Evolutionary conservation across 1,139 yeast species (phyloP), one percentile per base, ranked within the genome.

Genomic region (Geotrichum aggregatum): DNA sequence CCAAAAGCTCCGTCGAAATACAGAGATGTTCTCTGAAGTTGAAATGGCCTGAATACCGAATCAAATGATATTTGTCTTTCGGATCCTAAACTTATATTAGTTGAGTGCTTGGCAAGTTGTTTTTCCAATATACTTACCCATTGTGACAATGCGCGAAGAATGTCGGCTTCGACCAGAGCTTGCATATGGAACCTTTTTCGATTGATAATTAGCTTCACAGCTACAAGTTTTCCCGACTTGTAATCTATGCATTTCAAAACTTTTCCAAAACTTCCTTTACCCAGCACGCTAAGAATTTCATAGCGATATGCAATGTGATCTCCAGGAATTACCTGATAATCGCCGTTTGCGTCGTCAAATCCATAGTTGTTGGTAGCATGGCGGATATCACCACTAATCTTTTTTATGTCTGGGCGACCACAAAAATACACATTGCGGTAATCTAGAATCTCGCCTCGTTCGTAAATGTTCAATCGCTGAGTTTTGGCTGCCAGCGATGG

Each of bases 231-330:
- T 1, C 76, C 74, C 21, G 71, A 70, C 63, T 83, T 83, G 64
- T 85, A 87, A 66, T 88, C 96, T 28, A 70, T 67, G 58, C 92
- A 84, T 54, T 78, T 74, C 8, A 86, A 71, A 2, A 88, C 96
- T 55, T 82, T 82, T 0, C 96, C 96, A 72, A 88, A 88, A 31
- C 92, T 82, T 3, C 96, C 96, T 54, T 78, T 82, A 0, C 96
- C 96, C 16, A 88, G 71, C 3, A 74, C 70, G 1, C 73, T 68
- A 30, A 77, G 56, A 6, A 87, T 79, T 58, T 86, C 83, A 63
- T 83, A 88, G 39, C 95, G 70, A 65, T 82, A 88, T 51, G 83
- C 84, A 46, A 88, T 77, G 61, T 88, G 96, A 62, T 87, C 96
- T 3, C 84, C 79, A 1, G 71, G 67, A 1, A 73, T 64, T 0